Evolutionary conservation across 371 early-diverging fungal genomes (phyloP).

Genomic region (Batkoa obscura): DNA sequence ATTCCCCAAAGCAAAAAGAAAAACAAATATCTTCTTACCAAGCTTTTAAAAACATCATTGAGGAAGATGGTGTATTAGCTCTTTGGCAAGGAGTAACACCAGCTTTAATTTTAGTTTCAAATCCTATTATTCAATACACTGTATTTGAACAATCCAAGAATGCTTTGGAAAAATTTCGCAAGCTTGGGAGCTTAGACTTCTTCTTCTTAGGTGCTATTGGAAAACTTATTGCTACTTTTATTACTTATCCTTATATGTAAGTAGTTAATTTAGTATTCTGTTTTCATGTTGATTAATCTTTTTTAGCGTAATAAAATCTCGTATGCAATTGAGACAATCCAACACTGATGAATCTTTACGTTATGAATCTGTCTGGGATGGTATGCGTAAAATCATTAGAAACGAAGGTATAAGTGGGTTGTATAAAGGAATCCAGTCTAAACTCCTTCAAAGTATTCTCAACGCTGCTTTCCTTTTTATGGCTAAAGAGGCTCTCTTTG

Average conservation of each 20-base stretch:
- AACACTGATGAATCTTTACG: constrained; percentile 34
- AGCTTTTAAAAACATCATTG: constrained; percentile 44
- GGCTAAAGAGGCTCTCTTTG: constrained; percentile 68
- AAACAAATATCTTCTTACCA: constrained; percentile 21
- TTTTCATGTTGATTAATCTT: background rate
- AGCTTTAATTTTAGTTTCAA: constrained; percentile 87
- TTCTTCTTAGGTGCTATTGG: constrained; percentile 86
- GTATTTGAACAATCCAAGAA: constrained; percentile 85
- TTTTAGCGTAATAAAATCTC: constrained; percentile 69
- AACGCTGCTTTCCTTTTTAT: constrained; percentile 85
- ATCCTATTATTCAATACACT: constrained; percentile 96
- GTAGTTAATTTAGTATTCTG: constrained; percentile 6
- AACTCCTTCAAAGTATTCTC: constrained; percentile 66
- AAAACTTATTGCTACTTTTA: constrained; percentile 82
- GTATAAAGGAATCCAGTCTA: constrained; percentile 59
- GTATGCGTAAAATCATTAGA: constrained; percentile 49
- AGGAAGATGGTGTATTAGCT: constrained; percentile 64
- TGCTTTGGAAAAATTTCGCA: constrained; percentile 22
- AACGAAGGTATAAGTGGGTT: constrained; percentile 59
- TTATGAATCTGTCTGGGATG: constrained; percentile 68
- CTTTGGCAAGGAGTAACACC: constrained; percentile 81
- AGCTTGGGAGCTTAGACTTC: constrained; percentile 64
- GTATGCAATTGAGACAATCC: constrained; percentile 85
- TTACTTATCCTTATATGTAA: constrained; percentile 94
- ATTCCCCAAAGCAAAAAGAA: background rate